These are phyloP conservation scores for Chytriomyces confervae DNA, from an alignment of 192 early-diverging fungal species.

Conservation along the genomic window DNA sequence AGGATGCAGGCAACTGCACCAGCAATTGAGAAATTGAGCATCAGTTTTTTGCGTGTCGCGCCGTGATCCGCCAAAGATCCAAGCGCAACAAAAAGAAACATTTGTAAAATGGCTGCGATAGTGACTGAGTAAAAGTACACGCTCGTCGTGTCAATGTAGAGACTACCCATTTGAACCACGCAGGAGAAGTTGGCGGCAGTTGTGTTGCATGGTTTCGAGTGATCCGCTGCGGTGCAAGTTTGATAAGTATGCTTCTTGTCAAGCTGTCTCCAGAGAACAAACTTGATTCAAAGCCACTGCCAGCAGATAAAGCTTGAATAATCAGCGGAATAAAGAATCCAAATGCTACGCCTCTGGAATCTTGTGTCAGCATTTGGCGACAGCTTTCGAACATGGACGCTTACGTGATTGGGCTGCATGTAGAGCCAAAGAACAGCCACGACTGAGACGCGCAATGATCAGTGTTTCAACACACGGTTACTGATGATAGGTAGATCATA, in stretches of 20 bases:
- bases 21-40: conserved; percentile 29
- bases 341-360: background rate
- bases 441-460: background rate
- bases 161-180: conserved; percentile 19
- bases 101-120: conserved; percentile 32
- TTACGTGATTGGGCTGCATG: background rate
- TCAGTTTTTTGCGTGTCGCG: conserved; percentile 25
- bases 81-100: conserved; percentile 43
- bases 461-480: background rate
- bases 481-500: background rate
- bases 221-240: conserved; percentile 16
- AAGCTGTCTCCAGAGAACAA: background rate
- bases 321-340: conserved; percentile 42
- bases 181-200: conserved; percentile 24
- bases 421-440: background rate
- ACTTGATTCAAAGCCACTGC: background rate
- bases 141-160: conserved; percentile 32
- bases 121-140: conserved; percentile 41
- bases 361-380: background rate
- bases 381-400: background rate
- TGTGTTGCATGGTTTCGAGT: conserved; percentile 28
- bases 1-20: conserved; percentile 11
- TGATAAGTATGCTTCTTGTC: too few relatives aligned
- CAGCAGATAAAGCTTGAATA: conserved; percentile 28
- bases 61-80: conserved; percentile 49